Evolutionary conservation across 1,284 basidiomycete genomes (phyloP), one percentile per base, ranked within the genome.

Genomic region (Phaffia rhodozyma): DNA sequence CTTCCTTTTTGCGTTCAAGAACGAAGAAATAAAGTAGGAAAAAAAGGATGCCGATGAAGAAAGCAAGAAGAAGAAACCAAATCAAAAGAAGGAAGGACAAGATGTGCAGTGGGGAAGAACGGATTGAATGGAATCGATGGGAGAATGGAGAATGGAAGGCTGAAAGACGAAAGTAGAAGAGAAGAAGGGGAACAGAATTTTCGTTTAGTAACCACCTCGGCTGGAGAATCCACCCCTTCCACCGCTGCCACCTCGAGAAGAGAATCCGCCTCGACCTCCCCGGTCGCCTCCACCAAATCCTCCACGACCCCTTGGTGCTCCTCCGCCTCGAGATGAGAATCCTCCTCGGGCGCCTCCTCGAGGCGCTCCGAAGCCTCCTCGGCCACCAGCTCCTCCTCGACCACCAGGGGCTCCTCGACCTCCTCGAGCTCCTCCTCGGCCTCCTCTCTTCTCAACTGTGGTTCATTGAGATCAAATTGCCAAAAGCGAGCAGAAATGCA

Each of bases 321-420:
- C 70, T 34, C 72, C 64, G 55, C 75, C 75, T 25, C 77, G 70
- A 50, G 74, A 70, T 38, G 71, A 67, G 63, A 77, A 73, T 34
- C 79, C 78, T 64, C 81, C 74, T 23, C 78, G 75, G 58, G 78
- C 75, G 58, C 75, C 74, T 60, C 79, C 78, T 32, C 79, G 77
- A 43, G 77, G 77, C 25, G 76, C 72, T 48, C 79, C 75, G 53
- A 72, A 72, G 64, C 75, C 75, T 61, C 80, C 77, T 61, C 80
- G 74, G 47, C 77, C 73, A 16, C 55, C 54, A 13, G 64, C 55
- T 30, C 67, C 69, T 32, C 72, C 71, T 62, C 72, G 67, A n/a
- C 69, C 68, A 52, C 70, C 71, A 60, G 61, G 65, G 25, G 60
- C 69, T 30, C 74, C 76, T 23, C 78, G 75, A 18, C 72, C 69